phyloP scores from a whole-genome alignment of 1,139 yeast species.

The Candida neerlandica region DNA sequence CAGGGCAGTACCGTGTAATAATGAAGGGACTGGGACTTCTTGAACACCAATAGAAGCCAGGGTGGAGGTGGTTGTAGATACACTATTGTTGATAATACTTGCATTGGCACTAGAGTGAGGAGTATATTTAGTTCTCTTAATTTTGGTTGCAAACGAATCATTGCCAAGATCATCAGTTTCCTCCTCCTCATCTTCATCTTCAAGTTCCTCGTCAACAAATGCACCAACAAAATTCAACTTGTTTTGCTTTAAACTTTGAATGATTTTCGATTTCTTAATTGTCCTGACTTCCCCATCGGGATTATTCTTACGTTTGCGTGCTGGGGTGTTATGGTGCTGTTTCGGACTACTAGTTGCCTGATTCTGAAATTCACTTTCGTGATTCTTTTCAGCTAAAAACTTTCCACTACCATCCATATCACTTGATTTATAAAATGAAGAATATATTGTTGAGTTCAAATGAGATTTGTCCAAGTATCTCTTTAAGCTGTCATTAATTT shows the following conservation, averaged over 20 bases:
- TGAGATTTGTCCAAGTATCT: slow-evolving; percentile 4
- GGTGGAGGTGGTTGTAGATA: neutral
- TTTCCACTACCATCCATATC: neutral
- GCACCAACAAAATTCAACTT: slow-evolving; percentile 12
- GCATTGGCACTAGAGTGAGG: slow-evolving; percentile 14
- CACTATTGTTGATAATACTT: neutral
- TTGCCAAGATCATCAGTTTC: slow-evolving; percentile 4
- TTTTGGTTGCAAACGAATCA: slow-evolving; percentile 13
- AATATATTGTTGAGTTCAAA: slow-evolving; percentile 7
- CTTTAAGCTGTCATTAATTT: slow-evolving; percentile 6
- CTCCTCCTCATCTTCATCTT: slow-evolving; percentile 1
- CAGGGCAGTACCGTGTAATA: too few species aligned
- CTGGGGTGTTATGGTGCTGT: neutral
- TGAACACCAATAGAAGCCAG: neutral
- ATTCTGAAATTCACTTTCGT: neutral
- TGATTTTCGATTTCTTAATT: slow-evolving; percentile 15
- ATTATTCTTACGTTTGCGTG: neutral
- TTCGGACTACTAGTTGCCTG: neutral
- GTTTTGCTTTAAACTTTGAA: slow-evolving; percentile 11
- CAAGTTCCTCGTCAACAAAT: slow-evolving; percentile 7
- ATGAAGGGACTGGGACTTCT: neutral
- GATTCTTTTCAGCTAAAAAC: neutral
- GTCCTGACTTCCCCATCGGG: slow-evolving; percentile 3
- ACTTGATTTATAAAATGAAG: neutral
- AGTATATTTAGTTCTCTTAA: slow-evolving; percentile 14